phyloP scores from a whole-genome alignment of 441 rosid genomes.

The Arabidopsis hybrid region DNA sequence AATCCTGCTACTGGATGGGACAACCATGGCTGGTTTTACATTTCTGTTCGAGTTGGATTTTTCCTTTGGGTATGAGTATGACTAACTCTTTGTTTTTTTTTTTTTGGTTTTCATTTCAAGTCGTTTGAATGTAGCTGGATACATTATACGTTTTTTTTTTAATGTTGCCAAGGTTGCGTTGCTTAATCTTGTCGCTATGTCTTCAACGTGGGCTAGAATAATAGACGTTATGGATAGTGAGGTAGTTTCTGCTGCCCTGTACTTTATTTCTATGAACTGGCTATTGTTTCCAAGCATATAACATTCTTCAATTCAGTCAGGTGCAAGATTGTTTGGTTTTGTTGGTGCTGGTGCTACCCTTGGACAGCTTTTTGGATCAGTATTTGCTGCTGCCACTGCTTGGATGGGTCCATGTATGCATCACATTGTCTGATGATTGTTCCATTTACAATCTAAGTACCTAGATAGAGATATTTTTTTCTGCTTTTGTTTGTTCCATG shows the following conservation, averaged over 20 bases:
- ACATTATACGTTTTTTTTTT: constrained; percentile 25
- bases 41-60: constrained; percentile 84
- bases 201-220: constrained; percentile 96
- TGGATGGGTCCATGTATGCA: constrained; percentile 92
- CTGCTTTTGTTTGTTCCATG: background rate
- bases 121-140: constrained; percentile 22
- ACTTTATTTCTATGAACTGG: background rate
- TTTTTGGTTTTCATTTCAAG: constrained; percentile 21
- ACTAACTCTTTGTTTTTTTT: constrained; percentile 9
- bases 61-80: constrained; percentile 89
- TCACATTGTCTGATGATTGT: constrained; percentile 17
- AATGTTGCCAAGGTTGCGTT: constrained; percentile 64
- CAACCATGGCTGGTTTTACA: constrained; percentile 71
- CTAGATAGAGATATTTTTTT: constrained; percentile 17
- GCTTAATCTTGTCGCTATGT: constrained; percentile 90
- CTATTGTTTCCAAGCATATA: constrained; percentile 41
- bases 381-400: constrained; percentile 85
- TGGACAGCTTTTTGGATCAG: constrained; percentile 94
- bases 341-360: constrained; percentile 98
- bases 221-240: constrained; percentile 93
- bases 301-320: constrained; percentile 72
- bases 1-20: constrained; percentile 55
- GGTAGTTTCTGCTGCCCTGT: constrained; percentile 54
- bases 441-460: constrained; percentile 9
- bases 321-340: constrained; percentile 95